Evolutionary conservation across 2,329 filamentous ascomycete genomes (phyloP), one percentile per base, ranked within the genome.

Genomic region (Aplosporella prunicola): DNA sequence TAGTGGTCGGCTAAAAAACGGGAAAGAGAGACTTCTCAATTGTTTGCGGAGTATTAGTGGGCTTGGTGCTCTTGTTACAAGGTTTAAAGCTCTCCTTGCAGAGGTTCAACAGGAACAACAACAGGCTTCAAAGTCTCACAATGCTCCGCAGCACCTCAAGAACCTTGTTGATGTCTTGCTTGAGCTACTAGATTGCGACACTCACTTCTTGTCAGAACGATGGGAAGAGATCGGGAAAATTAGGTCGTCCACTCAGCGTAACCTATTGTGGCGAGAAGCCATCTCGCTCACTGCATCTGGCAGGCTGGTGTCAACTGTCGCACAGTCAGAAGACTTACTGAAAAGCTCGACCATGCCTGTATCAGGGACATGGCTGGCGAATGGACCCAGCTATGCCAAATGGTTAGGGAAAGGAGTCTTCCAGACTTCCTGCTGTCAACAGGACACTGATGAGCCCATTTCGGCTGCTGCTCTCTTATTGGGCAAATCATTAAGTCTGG

Each of bases 361-460:
- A 14, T 45, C 46, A 9, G 35, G 42, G 5, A 51, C 56, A 1
- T 93, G 85, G 83, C 51, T 84, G 22, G 68, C 74, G 1, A 71
- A 78, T 45, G 80, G 80, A 3, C 65, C 64, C 17, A 56, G 69
- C 13, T 93, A 83, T 60, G 71, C 74, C 9, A 60, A 60, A 20
- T 94, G 87, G 87, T 58, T 94, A 25, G 81, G 78, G 2, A 60
- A n/a, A n/a, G n/a, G n/a, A n/a, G n/a, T n/a, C n/a, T n/a, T n/a
- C n/a, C n/a, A n/a, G n/a, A n/a, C n/a, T n/a, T n/a, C n/a, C n/a
- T n/a, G n/a, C n/a, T n/a, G n/a, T n/a, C n/a, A n/a, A n/a, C n/a
- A n/a, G n/a, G n/a, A n/a, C n/a, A n/a, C n/a, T n/a, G n/a, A n/a
- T 10, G 25, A 35, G 6, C 32, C 50, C 69, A 6, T 65, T n/a